These are phyloP conservation scores for Eucalyptus victrix DNA, from an alignment of 345 rosid species.

Conservation along the genomic window DNA sequence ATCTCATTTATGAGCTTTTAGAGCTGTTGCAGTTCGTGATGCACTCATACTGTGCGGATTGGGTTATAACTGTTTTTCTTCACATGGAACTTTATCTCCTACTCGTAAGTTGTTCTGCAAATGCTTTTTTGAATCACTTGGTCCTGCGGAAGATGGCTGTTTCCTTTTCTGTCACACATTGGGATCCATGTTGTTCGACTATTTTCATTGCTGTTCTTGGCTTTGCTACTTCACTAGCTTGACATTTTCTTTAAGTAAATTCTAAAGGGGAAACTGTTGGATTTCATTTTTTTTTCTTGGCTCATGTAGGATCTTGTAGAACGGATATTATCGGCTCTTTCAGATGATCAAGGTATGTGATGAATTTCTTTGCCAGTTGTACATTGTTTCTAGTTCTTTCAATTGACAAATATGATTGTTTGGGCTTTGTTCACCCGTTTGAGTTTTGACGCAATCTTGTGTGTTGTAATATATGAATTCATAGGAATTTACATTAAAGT, in stretches of 20 bases:
- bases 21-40: not conserved
- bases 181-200: not conserved
- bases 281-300: not conserved
- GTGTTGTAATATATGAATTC: not conserved
- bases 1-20: not conserved
- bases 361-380: not conserved
- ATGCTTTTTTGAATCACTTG: not conserved
- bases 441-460: not conserved
- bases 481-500: not conserved
- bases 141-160: not conserved
- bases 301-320: constrained; percentile 76
- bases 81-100: not conserved
- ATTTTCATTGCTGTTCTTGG: not conserved
- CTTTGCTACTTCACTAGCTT: not conserved
- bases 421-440: not conserved
- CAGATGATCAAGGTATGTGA: constrained; percentile 64
- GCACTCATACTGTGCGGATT: not conserved
- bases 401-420: not conserved
- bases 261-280: not conserved
- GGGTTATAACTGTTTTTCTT: not conserved
- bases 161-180: not conserved
- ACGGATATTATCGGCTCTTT: constrained; percentile 50
- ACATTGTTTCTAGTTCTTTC: not conserved
- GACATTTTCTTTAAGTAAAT: not conserved
- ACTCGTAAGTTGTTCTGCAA: not conserved